phyloP scores from a whole-genome alignment of 2,329 filamentous ascomycete species.

The Diatrype stigma region DNA sequence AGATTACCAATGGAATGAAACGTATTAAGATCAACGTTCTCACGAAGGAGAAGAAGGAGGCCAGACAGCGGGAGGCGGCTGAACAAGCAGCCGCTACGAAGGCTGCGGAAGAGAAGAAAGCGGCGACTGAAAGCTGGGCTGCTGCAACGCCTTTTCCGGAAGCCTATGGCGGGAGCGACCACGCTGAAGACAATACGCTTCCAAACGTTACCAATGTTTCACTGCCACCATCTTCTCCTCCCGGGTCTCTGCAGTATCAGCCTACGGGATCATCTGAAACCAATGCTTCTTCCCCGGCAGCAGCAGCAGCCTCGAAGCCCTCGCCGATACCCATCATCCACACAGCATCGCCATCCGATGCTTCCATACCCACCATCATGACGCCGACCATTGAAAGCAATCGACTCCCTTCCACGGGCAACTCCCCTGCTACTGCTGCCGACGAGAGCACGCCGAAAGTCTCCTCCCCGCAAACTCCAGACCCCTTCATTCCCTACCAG shows the following conservation, averaged over 20 bases:
- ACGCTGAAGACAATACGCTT: neutral
- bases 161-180: neutral
- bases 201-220: neutral
- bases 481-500: conserved; percentile 52
- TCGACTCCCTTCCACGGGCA: neutral
- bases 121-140: conserved; percentile 2
- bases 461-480: conserved; percentile 18
- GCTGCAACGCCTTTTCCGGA: neutral
- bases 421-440: conserved; percentile 10
- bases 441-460: too few relatives aligned
- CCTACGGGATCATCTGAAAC: too few relatives aligned
- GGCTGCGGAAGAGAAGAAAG: conserved; percentile 17
- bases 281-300: too few relatives aligned
- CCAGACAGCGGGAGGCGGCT: conserved; percentile 49
- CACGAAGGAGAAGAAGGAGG: conserved; percentile 55
- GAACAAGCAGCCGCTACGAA: too few relatives aligned
- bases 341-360: neutral
- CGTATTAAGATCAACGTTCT: conserved; percentile 60
- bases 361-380: neutral
- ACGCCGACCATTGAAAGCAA: neutral
- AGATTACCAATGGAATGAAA: conserved; percentile 55
- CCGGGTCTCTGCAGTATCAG: too few relatives aligned
- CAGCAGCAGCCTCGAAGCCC: neutral
- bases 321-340: neutral
- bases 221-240: too few relatives aligned